phyloP scores from a whole-genome alignment of 1,139 yeast genomes.

The Debaryomyces udenii region DNA sequence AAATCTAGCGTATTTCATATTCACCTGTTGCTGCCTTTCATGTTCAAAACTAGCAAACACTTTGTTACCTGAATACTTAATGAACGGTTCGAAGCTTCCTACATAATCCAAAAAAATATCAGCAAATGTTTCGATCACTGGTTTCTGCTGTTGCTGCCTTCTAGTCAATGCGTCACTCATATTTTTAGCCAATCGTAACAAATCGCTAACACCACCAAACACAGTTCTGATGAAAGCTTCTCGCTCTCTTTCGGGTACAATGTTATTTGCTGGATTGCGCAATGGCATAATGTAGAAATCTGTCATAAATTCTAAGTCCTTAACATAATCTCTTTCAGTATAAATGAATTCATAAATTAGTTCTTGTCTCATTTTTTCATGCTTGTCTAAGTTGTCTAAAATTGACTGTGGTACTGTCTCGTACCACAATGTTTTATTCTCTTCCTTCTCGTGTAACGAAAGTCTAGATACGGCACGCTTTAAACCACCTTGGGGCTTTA shows the following conservation, averaged over 20 bases:
- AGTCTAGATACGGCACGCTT: constrained; percentile 80
- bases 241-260: constrained; percentile 85
- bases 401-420: constrained; percentile 85
- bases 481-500: constrained; percentile 88
- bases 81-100: constrained; percentile 88
- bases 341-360: constrained; percentile 91
- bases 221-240: constrained; percentile 91
- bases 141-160: constrained; percentile 80
- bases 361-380: constrained; percentile 91
- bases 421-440: constrained; percentile 90
- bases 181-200: constrained; percentile 78
- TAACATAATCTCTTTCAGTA: constrained; percentile 94
- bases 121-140: constrained; percentile 83
- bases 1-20: constrained; percentile 87
- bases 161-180: constrained; percentile 88
- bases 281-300: constrained; percentile 94
- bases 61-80: constrained; percentile 93
- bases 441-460: constrained; percentile 76
- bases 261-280: constrained; percentile 69
- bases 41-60: constrained; percentile 94
- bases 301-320: constrained; percentile 88
- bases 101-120: constrained; percentile 85
- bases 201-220: constrained; percentile 87
- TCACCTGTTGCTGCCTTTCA: constrained; percentile 90
- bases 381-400: constrained; percentile 77